Evolutionary conservation across 305 asterid species (phyloP), one percentile per base, ranked within the genome.

Genomic region (Euphrasia arctica): DNA sequence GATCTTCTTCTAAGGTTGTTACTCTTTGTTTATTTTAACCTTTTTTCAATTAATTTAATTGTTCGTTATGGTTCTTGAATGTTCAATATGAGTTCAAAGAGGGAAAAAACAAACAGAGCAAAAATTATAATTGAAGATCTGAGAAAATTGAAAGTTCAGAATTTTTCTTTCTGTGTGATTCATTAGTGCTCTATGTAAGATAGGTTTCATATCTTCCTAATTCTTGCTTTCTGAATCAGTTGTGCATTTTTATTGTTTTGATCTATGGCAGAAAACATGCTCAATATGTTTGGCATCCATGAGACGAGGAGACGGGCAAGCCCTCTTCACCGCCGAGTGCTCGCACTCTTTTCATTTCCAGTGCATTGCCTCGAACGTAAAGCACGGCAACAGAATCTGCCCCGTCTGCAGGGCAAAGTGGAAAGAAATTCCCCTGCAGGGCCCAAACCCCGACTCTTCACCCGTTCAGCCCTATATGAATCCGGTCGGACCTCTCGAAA

Each of bases 331-430:
- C 14, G 97, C 95, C 7, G 97, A 90, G 78, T 90, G 97, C 67
- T 85, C 95, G 25, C 97, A 90, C 69, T 83, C 95, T 58, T 90
- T 90, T 61, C 97, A 90, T 77, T 90, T 90, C 78, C 88, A 88
- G 0, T 90, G 97, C 79, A 88, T 90, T 50, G 84, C 88, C 50
- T 88, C 96, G 34, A 90, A 86, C 66, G 95, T 88, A 65, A 87
- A 88, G 75, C 95, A 90, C 60, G 97, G 97, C 5, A 88, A 88
- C 77, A 85, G 80, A 70, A 66, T 84, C 39, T 90, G 97, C 85
- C 97, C 97, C 0, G 85, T 90, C 58, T 90, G 97, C 76, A 68
- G 96, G 70, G 95, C 96, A 0, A 88, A 86, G 29, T 90, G 97
- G 97, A 88, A 77, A 63, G 93, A 84, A 59, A 78, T 90, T 59